Percentiles rank a stretch among this genome's conserved stretches.
Conservation (phyloP, 495 filamentous ascomycete genomes). For the Daldinia childiae region DNA sequence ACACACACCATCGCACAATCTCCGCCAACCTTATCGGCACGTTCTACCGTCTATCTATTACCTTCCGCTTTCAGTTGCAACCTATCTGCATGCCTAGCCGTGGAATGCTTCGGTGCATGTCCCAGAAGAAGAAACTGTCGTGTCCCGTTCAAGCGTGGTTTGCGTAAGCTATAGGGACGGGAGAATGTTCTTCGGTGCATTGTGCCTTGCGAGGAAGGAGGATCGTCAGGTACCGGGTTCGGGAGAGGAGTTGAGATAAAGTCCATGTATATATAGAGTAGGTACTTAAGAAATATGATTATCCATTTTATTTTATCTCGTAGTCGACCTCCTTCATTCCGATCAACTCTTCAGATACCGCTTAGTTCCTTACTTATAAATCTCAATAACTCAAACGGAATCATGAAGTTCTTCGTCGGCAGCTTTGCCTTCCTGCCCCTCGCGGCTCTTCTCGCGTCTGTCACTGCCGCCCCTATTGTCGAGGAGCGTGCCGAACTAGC, state of each 20-base stretch:
- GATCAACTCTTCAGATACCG: neutral
- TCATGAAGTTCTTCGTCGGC: constrained; percentile 34
- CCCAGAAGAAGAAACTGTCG: constrained; percentile 38
- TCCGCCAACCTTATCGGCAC: constrained; percentile 43
- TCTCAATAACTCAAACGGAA: neutral
- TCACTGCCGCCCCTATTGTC: constrained; percentile 30
- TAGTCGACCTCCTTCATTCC: neutral
- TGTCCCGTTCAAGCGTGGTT: constrained; percentile 8
- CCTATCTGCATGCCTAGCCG: constrained; percentile 7
- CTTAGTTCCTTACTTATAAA: neutral
- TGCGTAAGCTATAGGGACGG: constrained; percentile 8
- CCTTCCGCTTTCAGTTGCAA: constrained; percentile 32
- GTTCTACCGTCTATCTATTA: constrained; percentile 31
- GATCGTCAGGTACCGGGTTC: constrained; percentile 26
- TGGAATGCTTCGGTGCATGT: constrained; percentile 27
- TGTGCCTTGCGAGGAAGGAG: constrained; percentile 39
- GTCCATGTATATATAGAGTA: constrained; percentile 14
- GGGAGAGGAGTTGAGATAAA: neutral
- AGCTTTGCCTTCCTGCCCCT: constrained; percentile 34
- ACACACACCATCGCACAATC: constrained; percentile 26
- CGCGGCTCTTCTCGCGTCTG: constrained; percentile 34
- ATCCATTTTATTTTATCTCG: neutral
- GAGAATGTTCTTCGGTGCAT: constrained; percentile 24
- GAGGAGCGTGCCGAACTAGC: constrained; percentile 40
- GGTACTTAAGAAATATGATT: neutral